Conservation (phyloP, 441 rosid species). For the Francoa sonchifolia region DNA sequence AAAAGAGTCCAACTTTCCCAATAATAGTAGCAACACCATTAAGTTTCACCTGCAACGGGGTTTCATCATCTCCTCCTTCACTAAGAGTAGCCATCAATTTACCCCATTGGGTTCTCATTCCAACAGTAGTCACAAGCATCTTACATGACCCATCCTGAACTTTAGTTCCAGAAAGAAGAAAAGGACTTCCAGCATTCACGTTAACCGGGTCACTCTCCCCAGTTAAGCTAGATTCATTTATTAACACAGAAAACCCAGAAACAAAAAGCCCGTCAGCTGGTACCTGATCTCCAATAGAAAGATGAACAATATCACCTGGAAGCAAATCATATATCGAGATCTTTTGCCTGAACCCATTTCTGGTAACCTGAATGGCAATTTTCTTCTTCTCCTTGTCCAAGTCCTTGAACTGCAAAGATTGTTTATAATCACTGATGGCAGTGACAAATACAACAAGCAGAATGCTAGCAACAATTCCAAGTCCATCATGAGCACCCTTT, state of each 20-base stretch:
- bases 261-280: conserved; percentile 48
- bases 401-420: conserved; percentile 63
- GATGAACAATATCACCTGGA: conserved; percentile 47
- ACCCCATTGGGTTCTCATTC: conserved; percentile 60
- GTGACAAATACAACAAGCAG: conserved; percentile 68
- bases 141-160: conserved; percentile 49
- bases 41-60: conserved; percentile 48
- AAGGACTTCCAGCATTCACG: conserved; percentile 28
- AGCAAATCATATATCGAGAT: conserved; percentile 42
- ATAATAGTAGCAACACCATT: conserved; percentile 48
- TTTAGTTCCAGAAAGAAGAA: conserved; percentile 46
- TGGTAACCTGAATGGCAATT: conserved; percentile 29
- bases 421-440: conserved; percentile 66
- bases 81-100: conserved; percentile 48
- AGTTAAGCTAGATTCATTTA: conserved; percentile 42
- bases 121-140: conserved; percentile 47
- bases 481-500: conserved; percentile 64
- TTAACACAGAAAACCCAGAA: conserved; percentile 35
- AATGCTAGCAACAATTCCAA: conserved; percentile 67
- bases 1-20: conserved; percentile 42
- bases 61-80: conserved; percentile 56
- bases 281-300: conserved; percentile 41
- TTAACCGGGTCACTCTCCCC: conserved; percentile 45
- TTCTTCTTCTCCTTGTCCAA: conserved; percentile 43
- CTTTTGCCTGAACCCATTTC: conserved; percentile 40